Evolutionary conservation across 2,329 filamentous ascomycete genomes (phyloP), one percentile per base, ranked within the genome.

Genomic region (Tolypocladium cylindrosporum): DNA sequence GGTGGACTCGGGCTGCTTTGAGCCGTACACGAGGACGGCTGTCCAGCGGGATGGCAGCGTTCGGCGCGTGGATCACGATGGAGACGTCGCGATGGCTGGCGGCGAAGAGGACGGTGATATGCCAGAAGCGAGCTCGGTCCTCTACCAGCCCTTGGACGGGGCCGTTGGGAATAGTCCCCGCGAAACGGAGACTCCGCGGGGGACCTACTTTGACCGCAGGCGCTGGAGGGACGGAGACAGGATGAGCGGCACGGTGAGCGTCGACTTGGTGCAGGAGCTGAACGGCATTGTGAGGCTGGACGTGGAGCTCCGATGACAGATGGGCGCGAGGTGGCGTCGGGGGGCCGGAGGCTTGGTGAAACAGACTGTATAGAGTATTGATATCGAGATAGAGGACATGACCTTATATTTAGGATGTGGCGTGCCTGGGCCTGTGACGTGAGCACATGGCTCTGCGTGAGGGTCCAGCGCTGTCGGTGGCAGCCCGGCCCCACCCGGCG

Each of bases 221-320:
- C 21, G 21, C 1, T 31, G 53, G 31, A 40, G 61, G 51, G 42
- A 50, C 24, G 48, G 60, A 6, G 57, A 61, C 27, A 55, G 61
- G 43, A 62, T 61, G 60, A 66, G 62, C 42, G 63, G 64, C 36
- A 66, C 60, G 16, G 58, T 68, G 36, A 66, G 62, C 42, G 60
- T 67, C 55, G 69, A 71, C 59, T 58, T 73, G 45, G 68, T 73
- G 16, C 71, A 72, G 59, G 69, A 73, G 55, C 56, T 71, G 27
- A 68, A 64, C n/a, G 71, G 70, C 13, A 68, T 75, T 57, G 66
- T 69, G 37, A 68, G 71, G 61, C 66, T 77, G 54, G 70, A 75
- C 58, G 64, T 75, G 62, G 72, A 75, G 62, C 68, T 75, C 34
- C 56, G 61, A 50, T 62, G 48, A 55, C 14, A 41, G 24, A 14